A percentile compares a stretch with the other conserved stretches of the same genome.
These are phyloP conservation scores for Prinsepia uniflora DNA, from an alignment of 306 rosid species.

Conservation along the genomic window DNA sequence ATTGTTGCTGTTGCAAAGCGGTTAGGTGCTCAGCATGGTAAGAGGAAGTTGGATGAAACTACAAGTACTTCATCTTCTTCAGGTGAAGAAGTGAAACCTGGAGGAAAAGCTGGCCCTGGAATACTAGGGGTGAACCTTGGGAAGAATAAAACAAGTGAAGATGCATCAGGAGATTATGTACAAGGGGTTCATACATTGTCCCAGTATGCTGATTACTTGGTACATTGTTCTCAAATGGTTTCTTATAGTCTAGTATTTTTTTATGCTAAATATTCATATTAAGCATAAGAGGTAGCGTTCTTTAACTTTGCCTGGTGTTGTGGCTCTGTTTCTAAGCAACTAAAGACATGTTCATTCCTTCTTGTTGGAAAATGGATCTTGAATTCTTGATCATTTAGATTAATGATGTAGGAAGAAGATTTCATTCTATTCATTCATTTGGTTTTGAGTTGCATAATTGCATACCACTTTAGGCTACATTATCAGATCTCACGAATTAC, in stretches of 20 bases:
- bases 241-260: not conserved
- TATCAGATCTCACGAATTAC: not conserved
- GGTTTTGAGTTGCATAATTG: not conserved
- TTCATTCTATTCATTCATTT: not conserved
- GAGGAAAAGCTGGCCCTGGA: conserved; percentile 99
- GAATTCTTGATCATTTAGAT: too few relatives aligned
- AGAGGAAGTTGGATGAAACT: conserved; percentile 91
- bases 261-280: not conserved
- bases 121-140: conserved; percentile 98
- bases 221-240: conserved; percentile 26
- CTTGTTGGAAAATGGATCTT: too few relatives aligned
- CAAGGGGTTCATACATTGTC: conserved; percentile 97
- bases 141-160: conserved; percentile 94
- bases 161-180: conserved; percentile 90
- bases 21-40: conserved; percentile 89
- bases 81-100: conserved; percentile 62
- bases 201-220: conserved; percentile 97
- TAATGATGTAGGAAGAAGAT: too few relatives aligned
- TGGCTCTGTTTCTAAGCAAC: not conserved
- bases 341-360: not conserved
- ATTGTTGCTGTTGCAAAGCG: conserved; percentile 95
- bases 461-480: not conserved
- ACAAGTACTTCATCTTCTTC: conserved; percentile 52
- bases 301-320: not conserved
- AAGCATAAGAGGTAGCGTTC: not conserved